Evolutionary conservation across 768 basidiomycete genomes (phyloP), one percentile per base, ranked within the genome.

Genomic region (Amanita thiersii): DNA sequence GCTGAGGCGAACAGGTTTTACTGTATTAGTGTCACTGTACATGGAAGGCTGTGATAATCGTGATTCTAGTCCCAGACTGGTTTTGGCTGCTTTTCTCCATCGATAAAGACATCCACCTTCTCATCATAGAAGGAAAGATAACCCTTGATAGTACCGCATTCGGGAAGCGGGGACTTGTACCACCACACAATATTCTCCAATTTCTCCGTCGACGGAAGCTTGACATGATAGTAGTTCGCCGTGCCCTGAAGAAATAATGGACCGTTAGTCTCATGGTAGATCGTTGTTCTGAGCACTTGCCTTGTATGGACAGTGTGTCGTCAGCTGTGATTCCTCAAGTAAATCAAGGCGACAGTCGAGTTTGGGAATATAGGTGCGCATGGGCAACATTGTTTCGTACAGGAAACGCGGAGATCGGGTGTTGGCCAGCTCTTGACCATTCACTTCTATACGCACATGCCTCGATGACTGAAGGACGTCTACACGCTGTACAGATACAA

Each of bases 81-180:
- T 3, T 60, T 67, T 11, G 52, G 48, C 50, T 75, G 72, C 52
- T 75, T 75, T 42, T 65, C 65, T 12, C 69, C 79, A 49, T 83
- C 78, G 11, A 83, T 53, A 61, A 68, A 83, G 9, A 82, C 69
- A 40, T 81, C 77, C 19, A 82, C 72, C 46, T 76, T 79, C 49
- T 84, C 79, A 40, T 83, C 78, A 47, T 77, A 78, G 53, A 80
- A 81, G 0, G 77, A 72, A 5, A 75, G 57, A 44, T 68, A 67
- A 12, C 77, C 77, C 37, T 56, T 61, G 34, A 81, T 69, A 15
- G 57, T 62, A 2, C 65, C 59, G 29, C 72, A 72, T 46, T 81
- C 80, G 0, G 60, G 58, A 10, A 59, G 67, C 0, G 79, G 70
- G 28, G 66, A 64, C 19, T 66, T 70, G 56, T 83, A 82, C 66